These are phyloP conservation scores for Pichia sp. DNA, from an alignment of 1,139 yeast species.

Conservation along the genomic window DNA sequence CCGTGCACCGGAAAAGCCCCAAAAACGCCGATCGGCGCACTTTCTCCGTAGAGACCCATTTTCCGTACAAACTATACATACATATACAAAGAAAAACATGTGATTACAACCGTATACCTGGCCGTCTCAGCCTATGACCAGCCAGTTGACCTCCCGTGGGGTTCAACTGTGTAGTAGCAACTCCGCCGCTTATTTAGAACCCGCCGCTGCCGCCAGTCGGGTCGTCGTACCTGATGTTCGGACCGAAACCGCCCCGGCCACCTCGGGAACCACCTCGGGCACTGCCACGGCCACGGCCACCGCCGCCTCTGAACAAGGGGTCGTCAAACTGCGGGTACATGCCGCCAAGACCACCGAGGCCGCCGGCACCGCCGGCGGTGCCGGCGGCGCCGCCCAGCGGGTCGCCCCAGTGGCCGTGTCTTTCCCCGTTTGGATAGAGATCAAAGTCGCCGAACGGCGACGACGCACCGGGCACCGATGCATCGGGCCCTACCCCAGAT, in stretches of 20 bases:
- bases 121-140: too few relatives aligned
- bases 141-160: too few relatives aligned
- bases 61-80: too few relatives aligned
- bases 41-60: too few relatives aligned
- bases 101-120: too few relatives aligned
- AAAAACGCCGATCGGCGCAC: too few relatives aligned
- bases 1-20: too few relatives aligned
- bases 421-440: conserved; percentile 2
- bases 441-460: conserved; percentile 1
- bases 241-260: conserved; percentile 18
- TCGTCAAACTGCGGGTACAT: conserved; percentile 52
- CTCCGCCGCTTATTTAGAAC: background rate
- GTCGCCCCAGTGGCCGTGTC: background rate
- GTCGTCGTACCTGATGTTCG: conserved; percentile 24
- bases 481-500: background rate
- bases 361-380: conserved; percentile 38
- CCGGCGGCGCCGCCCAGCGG: background rate
- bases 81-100: too few relatives aligned
- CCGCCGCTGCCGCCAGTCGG: background rate
- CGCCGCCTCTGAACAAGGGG: conserved; percentile 39
- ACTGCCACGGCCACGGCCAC: conserved; percentile 18
- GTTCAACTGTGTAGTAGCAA: too few relatives aligned
- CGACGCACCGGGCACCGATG: background rate
- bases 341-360: conserved; percentile 36
- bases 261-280: conserved; percentile 13